Base-by-base conservation (phyloP, 495 filamentous ascomycete genomes). In the Penicillium verhagenii region DNA sequence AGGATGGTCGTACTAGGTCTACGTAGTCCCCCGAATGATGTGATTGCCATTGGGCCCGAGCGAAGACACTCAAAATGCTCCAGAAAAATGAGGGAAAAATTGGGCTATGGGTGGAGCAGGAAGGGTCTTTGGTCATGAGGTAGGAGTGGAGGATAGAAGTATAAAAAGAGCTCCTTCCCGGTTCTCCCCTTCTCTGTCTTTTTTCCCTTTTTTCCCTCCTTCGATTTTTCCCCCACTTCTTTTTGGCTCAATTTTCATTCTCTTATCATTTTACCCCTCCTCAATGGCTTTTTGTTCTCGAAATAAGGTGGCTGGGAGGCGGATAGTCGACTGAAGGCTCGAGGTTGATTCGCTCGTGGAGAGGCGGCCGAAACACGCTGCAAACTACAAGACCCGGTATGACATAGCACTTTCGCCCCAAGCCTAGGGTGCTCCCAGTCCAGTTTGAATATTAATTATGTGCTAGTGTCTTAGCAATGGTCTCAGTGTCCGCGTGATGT, bases 221-320 rank as follows among this genome's bases (percentile, higher is more conserved):
- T 16, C 35, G 16, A 44, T 29, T 28, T 48, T n/a, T 47, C 26
- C 60, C 35, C 35, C 56, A 43, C 29, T 14, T 45, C 50, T 11
- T 10, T 31, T 45, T 20, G 39, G 9, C n/a, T 19, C 23, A 4
- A 10, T 14, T 29, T 29, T 28, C 14, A 16, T 20, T 52, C 21
- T 23, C 19, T 52, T 47, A 26, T 46, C n/a, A n/a, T 31, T 29
- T 52, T 29, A 23, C 14, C 40, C 57, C 31, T 29, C 31, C 57
- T 43, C 38, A 25, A 54, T 24, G 38, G 24, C 28, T 54, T n/a
- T 31, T 58, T 45, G 14, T 46, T 21, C 28, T 44, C 28, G n/a
- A 47, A 63, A 63, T 61, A 52, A 47, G 71, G 72, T 70, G 73
- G 73, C 73, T 76, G 73, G 71, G 71, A 64, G 44, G 47, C 56